Evolutionary conservation across 2,329 filamentous ascomycete species (phyloP).

Genomic region (Emergomyces orientalis): DNA sequence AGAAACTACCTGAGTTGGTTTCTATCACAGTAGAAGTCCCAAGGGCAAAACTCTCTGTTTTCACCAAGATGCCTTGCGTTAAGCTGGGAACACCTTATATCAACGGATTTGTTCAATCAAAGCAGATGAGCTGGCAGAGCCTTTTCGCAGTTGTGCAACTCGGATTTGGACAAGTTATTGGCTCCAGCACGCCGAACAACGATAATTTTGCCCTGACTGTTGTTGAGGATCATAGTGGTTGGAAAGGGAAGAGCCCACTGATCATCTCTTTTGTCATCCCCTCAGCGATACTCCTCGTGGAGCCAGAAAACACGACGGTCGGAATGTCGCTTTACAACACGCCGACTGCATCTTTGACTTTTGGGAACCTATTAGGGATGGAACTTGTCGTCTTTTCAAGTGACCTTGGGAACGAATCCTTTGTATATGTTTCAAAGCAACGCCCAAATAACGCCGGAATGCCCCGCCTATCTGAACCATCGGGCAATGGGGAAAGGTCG

Average conservation of each 20-base stretch:
- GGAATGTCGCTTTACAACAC: constrained; percentile 18
- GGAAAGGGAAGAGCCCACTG: constrained; percentile 19
- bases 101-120: constrained; percentile 14
- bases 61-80: constrained; percentile 10
- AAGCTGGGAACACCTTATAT: constrained; percentile 14
- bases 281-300: constrained; percentile 17
- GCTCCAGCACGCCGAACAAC: constrained; percentile 12
- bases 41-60: constrained; percentile 10
- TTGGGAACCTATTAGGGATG: constrained; percentile 14
- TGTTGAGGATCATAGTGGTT: constrained; percentile 16
- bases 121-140: constrained; percentile 13
- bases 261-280: constrained; percentile 22
- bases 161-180: constrained; percentile 16
- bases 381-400: constrained; percentile 17
- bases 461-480: constrained; percentile 10
- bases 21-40: constrained; percentile 17
- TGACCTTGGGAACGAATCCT: constrained; percentile 13
- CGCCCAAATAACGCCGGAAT: constrained; percentile 20
- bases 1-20: constrained; percentile 13
- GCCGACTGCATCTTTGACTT: constrained; percentile 9
- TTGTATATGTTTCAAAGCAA: constrained; percentile 23
- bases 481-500: background rate
- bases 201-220: constrained; percentile 17
- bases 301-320: constrained; percentile 14
- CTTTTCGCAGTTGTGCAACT: constrained; percentile 20